Base-by-base conservation (phyloP, 1,284 basidiomycete genomes). In the Ceraceosorus bombacis region DNA sequence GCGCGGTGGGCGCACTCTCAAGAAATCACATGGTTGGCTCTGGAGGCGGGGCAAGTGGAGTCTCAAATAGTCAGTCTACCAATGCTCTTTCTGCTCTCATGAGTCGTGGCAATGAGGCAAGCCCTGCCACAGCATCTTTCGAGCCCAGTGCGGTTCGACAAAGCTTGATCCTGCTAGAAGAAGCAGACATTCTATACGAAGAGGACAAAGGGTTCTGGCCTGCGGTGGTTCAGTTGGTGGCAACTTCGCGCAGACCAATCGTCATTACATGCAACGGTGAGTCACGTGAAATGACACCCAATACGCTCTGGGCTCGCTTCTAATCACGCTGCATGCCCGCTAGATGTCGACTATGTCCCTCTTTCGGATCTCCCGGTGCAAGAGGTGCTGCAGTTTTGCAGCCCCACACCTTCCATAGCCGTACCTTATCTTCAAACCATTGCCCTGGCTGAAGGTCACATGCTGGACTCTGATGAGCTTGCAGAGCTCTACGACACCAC, bases 131-230 rank as follows among this genome's bases (percentile, higher is more conserved):
- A 27, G 41, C 54, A 17, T 9, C 54, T 36, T 38, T 5, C 15
- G 13, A 39, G 6, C 12, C n/a, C 5, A 13, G 17, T 15, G 41
- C n/a, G 43, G 9, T 52, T 4, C 82, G 84, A 52, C 94, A 99
- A 79, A 93, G 90, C 1, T 78, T 95, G 53, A 89, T 98, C 67
- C 81, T 99, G 41, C 80, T 99, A n/a, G 95, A 99, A 78, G 95
- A 98, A 77, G 94, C 90, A 6, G 95, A 99, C 78, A 84, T 97
- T 46, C 80, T 97, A 49, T 98, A 86, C 79, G 86, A 86, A 65
- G 90, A 93, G 55, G 94, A 97, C 77, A 81, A 81, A 49, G 89
- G 87, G 49, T 98, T 98, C 78, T 99, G 95, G 95, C 82, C 86
- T 2, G 85, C 88, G 5, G 63, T 76, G 27, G 62, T 73, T n/a